Evolutionary conservation across 2,329 filamentous ascomycete species (phyloP).

Genomic region (Hypoxylon sp.): DNA sequence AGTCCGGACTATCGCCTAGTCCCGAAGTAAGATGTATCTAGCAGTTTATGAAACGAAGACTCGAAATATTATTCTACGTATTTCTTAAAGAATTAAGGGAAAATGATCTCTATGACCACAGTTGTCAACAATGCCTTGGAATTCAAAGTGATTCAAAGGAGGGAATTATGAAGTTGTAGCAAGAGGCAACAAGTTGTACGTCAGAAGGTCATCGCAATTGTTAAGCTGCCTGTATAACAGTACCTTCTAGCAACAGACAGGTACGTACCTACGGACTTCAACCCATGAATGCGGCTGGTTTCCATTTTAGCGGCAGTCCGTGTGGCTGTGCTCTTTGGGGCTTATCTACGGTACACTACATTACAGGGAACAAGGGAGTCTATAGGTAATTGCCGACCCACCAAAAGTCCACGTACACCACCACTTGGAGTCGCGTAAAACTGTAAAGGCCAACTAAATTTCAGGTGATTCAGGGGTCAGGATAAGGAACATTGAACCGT

Average conservation of each 20-base stretch:
- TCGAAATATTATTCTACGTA: neutral
- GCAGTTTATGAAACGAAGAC: neutral
- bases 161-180: slow-evolving; percentile 8
- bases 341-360: neutral
- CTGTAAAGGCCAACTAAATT: slow-evolving; percentile 26
- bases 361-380: slow-evolving; percentile 8
- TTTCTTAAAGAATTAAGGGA: neutral
- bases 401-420: slow-evolving; percentile 3
- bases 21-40: neutral
- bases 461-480: slow-evolving; percentile 25
- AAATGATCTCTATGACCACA: neutral
- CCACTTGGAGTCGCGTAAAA: slow-evolving; percentile 21
- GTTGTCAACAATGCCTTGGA: neutral
- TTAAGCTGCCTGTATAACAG: slow-evolving; percentile 15
- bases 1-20: neutral
- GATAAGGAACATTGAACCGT: slow-evolving; percentile 23
- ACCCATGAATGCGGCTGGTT: slow-evolving; percentile 6
- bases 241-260: slow-evolving; percentile 31
- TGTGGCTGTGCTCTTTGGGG: slow-evolving; percentile 17
- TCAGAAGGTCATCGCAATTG: slow-evolving; percentile 20
- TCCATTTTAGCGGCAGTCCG: neutral
- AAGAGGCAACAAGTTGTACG: slow-evolving; percentile 34
- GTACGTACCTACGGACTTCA: slow-evolving; percentile 4
- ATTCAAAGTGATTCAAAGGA: slow-evolving; percentile 5
- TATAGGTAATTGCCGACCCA: slow-evolving; percentile 29